Evolutionary conservation across 768 basidiomycete genomes (phyloP).

Genomic region (Suillus luteus): DNA sequence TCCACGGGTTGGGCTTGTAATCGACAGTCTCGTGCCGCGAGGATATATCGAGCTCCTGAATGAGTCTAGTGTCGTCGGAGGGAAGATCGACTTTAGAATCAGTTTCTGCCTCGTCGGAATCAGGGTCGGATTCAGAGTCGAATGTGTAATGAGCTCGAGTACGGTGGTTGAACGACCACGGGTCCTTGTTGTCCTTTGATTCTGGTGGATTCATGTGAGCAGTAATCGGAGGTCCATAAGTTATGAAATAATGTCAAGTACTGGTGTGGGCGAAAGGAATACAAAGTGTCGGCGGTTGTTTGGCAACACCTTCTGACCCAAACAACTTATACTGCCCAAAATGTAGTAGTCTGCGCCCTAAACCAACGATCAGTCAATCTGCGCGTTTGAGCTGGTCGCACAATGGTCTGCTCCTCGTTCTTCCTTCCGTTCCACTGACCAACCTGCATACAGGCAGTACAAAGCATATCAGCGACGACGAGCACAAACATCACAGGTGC

Average conservation of each 20-base stretch:
- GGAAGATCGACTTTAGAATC: constrained; percentile 3
- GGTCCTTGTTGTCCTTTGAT: background rate
- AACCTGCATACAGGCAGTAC: constrained; percentile 9
- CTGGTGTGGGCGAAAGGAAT: background rate
- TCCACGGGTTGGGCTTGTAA: constrained; percentile 79
- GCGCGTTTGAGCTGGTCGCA: background rate
- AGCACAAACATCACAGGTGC: constrained; percentile 17
- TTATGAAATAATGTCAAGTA: background rate
- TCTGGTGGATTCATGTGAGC: background rate
- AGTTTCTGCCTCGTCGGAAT: constrained; percentile 24
- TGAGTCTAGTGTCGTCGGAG: constrained; percentile 29
- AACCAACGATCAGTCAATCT: background rate
- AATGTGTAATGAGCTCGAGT: constrained; percentile 8
- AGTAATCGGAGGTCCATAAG: background rate
- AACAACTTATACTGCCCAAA: constrained; percentile 1
- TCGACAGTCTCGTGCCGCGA: constrained; percentile 58
- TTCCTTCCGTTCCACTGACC: background rate
- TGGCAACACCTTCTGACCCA: constrained; percentile 7
- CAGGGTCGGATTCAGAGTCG: constrained; percentile 24
- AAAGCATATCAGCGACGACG: constrained; percentile 18
- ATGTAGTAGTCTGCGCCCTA: background rate
- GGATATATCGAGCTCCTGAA: constrained; percentile 62
- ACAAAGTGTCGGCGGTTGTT: background rate
- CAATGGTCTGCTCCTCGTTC: background rate
- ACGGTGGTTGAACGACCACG: constrained; percentile 35